phyloP scores from a whole-genome alignment of 352 stramenopile species.

The Pythium biforme region DNA sequence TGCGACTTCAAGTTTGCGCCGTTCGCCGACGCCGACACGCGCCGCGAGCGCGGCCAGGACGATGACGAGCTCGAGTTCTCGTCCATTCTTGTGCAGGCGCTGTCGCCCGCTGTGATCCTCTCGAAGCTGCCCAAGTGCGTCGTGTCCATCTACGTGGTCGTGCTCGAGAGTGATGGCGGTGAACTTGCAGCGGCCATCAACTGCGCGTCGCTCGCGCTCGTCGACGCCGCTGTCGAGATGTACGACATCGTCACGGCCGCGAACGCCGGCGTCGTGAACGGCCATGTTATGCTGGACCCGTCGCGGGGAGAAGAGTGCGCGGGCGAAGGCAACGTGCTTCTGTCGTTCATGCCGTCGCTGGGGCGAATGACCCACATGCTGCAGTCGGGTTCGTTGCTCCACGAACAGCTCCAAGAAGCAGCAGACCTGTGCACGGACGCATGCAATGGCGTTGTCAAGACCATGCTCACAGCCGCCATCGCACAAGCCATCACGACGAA shows the following conservation, averaged over 20 bases:
- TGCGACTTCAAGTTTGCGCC: slow-evolving; percentile 89
- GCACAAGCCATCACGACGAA: slow-evolving; percentile 34
- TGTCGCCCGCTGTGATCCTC: slow-evolving; percentile 83
- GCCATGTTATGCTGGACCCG: slow-evolving; percentile 68
- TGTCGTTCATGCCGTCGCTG: slow-evolving; percentile 87
- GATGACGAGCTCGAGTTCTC: slow-evolving; percentile 82
- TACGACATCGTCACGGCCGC: slow-evolving; percentile 87
- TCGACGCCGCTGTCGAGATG: slow-evolving; percentile 90
- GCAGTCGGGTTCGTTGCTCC: slow-evolving; percentile 76
- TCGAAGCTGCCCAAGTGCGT: slow-evolving; percentile 89
- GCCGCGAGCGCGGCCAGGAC: slow-evolving; percentile 74
- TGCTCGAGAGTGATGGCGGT: slow-evolving; percentile 84
- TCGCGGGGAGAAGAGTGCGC: slow-evolving; percentile 59
- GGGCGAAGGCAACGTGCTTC: slow-evolving; percentile 60
- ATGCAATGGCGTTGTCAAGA: slow-evolving; percentile 54
- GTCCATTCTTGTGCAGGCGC: slow-evolving; percentile 65
- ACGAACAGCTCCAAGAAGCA: slow-evolving; percentile 75
- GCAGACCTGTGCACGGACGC: slow-evolving; percentile 89
- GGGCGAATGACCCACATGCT: slow-evolving; percentile 86
- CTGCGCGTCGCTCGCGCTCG: slow-evolving; percentile 84
- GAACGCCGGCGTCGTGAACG: slow-evolving; percentile 57
- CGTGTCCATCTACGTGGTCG: slow-evolving; percentile 86
- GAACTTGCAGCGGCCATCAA: slow-evolving; percentile 83
- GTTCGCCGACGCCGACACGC: slow-evolving; percentile 61
- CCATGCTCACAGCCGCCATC: slow-evolving; percentile 54